A percentile compares a stretch with the other conserved stretches of the same genome.
These are phyloP conservation scores for Colletotrichum salicis DNA, from an alignment of 2,329 filamentous ascomycete species.

Conservation along the genomic window DNA sequence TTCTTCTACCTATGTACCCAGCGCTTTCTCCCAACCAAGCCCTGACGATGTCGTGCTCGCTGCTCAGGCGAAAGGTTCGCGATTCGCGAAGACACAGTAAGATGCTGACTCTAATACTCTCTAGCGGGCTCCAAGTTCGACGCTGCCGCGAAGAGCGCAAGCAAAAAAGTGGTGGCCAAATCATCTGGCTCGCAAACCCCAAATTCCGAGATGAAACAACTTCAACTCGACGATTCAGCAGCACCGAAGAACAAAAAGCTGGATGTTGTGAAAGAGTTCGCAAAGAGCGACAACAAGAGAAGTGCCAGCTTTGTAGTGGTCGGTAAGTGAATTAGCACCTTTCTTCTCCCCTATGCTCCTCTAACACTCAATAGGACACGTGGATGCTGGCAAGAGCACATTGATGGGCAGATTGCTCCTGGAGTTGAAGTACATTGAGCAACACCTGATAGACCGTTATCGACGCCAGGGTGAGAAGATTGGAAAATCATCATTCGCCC, in stretches of 20 bases:
- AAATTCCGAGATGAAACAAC: slow-evolving; percentile 47
- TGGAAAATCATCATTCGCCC: slow-evolving; percentile 93
- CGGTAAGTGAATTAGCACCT: slow-evolving; percentile 62
- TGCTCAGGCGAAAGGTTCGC: slow-evolving; percentile 91
- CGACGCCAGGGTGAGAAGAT: slow-evolving; percentile 88
- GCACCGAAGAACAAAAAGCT: slow-evolving; percentile 80
- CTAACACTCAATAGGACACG: slow-evolving; percentile 73
- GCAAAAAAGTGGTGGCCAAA: slow-evolving; percentile 43
- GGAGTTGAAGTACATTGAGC: slow-evolving; percentile 87
- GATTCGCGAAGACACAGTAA: slow-evolving; percentile 61
- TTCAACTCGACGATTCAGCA: slow-evolving; percentile 63
- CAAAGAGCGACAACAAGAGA: slow-evolving; percentile 79
- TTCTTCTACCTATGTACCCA: slow-evolving; percentile 60
- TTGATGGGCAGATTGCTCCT: slow-evolving; percentile 94
- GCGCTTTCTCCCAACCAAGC: slow-evolving; percentile 85
- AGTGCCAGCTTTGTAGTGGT: slow-evolving; percentile 93
- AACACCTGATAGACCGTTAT: slow-evolving; percentile 89
- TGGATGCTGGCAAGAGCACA: slow-evolving; percentile 97
- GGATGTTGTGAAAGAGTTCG: slow-evolving; percentile 84
- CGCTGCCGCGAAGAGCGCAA: slow-evolving; percentile 53
- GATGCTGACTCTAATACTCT: slow-evolving; percentile 64
- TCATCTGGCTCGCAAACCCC: slow-evolving; percentile 44
- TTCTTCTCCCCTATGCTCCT: not conserved
- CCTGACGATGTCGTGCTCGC: slow-evolving; percentile 89
- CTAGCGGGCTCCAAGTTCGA: slow-evolving; percentile 63